phyloP scores from a whole-genome alignment of 2,329 filamentous ascomycete species.

The Decorospora gaudefroyi region DNA sequence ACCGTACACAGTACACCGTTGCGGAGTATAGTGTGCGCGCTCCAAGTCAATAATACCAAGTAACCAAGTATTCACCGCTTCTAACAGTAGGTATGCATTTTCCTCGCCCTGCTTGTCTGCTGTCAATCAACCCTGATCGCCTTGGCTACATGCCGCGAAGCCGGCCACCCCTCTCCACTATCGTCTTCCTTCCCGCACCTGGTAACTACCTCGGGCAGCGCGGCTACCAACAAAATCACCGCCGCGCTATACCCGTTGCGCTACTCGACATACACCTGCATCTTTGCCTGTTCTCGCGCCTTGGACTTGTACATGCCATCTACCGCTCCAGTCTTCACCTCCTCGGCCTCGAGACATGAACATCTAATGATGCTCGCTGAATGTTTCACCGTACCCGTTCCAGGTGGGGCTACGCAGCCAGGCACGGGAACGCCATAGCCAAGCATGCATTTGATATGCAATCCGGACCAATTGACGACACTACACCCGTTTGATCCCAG shows the following conservation, averaged over 20 bases:
- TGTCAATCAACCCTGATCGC: slow-evolving; percentile 21
- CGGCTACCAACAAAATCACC: slow-evolving; percentile 17
- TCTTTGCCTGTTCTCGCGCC: too few relatives aligned
- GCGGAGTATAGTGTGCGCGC: too few relatives aligned
- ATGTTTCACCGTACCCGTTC: slow-evolving; percentile 36
- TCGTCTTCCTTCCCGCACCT: slow-evolving; percentile 7
- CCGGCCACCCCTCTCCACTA: slow-evolving; percentile 23
- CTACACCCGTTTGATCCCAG: slow-evolving; percentile 21
- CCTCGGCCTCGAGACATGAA: slow-evolving; percentile 28
- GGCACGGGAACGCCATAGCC: slow-evolving; percentile 14
- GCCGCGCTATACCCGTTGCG: slow-evolving; percentile 3
- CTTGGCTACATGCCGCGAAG: slow-evolving; percentile 31
- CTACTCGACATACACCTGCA: neutral
- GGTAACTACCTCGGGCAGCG: slow-evolving; percentile 13
- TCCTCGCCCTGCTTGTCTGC: slow-evolving; percentile 12
- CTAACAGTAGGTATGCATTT: slow-evolving; percentile 25
- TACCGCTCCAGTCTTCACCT: slow-evolving; percentile 5
- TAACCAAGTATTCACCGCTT: too few relatives aligned
- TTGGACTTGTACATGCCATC: slow-evolving; percentile 1
- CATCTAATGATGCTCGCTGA: slow-evolving; percentile 32
- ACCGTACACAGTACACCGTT: too few relatives aligned
- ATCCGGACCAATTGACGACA: slow-evolving; percentile 30
- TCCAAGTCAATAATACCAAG: too few relatives aligned
- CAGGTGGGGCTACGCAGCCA: slow-evolving; percentile 27
- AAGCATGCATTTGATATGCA: slow-evolving; percentile 34